These are phyloP conservation scores for Purpureocillium takamizusanense DNA, from an alignment of 2,329 filamentous ascomycete species.

Conservation along the genomic window DNA sequence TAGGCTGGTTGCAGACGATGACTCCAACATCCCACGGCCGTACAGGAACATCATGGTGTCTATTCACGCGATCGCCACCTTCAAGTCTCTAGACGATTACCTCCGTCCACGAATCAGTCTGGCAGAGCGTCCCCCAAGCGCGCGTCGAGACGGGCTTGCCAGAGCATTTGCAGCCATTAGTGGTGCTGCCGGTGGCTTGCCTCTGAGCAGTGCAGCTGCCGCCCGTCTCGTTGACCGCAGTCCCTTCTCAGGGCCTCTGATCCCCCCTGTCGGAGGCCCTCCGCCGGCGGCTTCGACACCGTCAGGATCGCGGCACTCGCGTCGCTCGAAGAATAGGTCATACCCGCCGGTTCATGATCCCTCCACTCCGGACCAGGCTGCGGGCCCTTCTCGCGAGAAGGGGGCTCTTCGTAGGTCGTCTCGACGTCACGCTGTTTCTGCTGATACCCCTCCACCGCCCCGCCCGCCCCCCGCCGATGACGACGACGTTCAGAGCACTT, in stretches of 20 bases:
- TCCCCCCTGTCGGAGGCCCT: constrained; percentile 27
- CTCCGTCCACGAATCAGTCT: constrained; percentile 80
- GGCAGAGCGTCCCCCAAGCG: constrained; percentile 56
- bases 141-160: constrained; percentile 56
- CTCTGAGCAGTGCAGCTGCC: constrained; percentile 38
- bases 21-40: constrained; percentile 76
- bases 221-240: constrained; percentile 37
- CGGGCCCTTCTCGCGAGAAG: constrained; percentile 49
- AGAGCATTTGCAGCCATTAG: constrained; percentile 69
- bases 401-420: constrained; percentile 50
- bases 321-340: constrained; percentile 39
- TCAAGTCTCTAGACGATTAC: constrained; percentile 95
- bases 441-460: constrained; percentile 41
- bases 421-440: constrained; percentile 45
- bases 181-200: constrained; percentile 58
- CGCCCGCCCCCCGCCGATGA: constrained; percentile 47
- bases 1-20: constrained; percentile 79
- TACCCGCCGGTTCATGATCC: constrained; percentile 29
- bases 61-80: constrained; percentile 95
- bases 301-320: constrained; percentile 33
- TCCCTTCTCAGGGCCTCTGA: constrained; percentile 25
- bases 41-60: constrained; percentile 97
- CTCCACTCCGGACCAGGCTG: constrained; percentile 33
- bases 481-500: constrained; percentile 56
- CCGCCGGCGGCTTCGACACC: constrained; percentile 22